Base-by-base conservation (phyloP, 192 early-diverging fungal species). In the Backusella tuberculispora region DNA sequence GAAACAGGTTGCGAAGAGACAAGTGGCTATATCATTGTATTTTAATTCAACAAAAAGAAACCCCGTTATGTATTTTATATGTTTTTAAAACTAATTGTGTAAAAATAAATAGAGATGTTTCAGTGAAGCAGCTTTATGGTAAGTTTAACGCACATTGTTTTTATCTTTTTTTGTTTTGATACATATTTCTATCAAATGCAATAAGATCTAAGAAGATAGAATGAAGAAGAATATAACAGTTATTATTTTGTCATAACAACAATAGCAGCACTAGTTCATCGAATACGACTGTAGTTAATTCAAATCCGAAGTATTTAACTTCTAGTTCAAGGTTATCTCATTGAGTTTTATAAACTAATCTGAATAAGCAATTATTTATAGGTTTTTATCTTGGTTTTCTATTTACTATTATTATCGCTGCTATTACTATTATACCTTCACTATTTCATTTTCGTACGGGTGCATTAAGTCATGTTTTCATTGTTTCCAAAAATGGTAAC, bases 81-180 rank as follows among this genome's bases (percentile, higher is more conserved):
- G n/a, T n/a, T n/a, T 56, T 56, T 9, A 45, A 56, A 56, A 56
- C 19, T 21, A 24, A 56, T 56, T 56, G 21, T 21, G 50, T 21
- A 24, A 56, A 21, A 24, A 21, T 56, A 56, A 56, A 56, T 56
- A 56, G 50, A 56, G 24, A 24, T 56, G 50, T 56, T 56, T 56
- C 50, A 21, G 50, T 24, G 50, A 24, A 56, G 21, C 21, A 24
- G 17, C 1, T 56, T 56, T 56, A 21, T 21, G 24, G 8, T 56
- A 21, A 56, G 19, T 8, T 21, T 21, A 56, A 3, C 6, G 21
- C 0, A 21, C 9, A 21, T n/a, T 50, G 48, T 4, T 5, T 50
- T 50, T 56, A n/a, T n/a, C n/a, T n/a, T n/a, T 3, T 21, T 21
- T 24, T 24, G 5, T 24, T 19, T 19, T 56, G 4, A 24, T 7